A percentile compares a stretch with the other conserved stretches of the same genome.
phyloP scores from a whole-genome alignment of 768 basidiomycete genomes.

The Auricularia auricula-judae region DNA sequence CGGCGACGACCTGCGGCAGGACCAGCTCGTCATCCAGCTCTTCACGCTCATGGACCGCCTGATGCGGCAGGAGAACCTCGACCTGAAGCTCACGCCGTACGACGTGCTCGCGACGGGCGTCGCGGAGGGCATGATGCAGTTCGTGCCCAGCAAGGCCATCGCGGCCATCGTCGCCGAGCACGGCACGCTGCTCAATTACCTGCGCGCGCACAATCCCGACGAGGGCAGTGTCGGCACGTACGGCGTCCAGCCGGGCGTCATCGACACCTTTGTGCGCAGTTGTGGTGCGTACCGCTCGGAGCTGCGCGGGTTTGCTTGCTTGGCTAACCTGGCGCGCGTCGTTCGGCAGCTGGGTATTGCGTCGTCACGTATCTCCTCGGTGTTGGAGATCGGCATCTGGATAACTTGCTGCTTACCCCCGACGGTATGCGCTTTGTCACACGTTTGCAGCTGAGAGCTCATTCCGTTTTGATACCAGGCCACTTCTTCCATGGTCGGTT shows the following conservation, averaged over 20 bases:
- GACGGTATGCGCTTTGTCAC: constrained; percentile 44
- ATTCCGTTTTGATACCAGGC: background rate
- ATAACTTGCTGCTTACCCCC: constrained; percentile 85
- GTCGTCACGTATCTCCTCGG: constrained; percentile 94
- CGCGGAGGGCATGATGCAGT: constrained; percentile 91
- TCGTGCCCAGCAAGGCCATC: constrained; percentile 91
- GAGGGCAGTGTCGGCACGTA: constrained; percentile 91
- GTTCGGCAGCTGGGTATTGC: constrained; percentile 81
- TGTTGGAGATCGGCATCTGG: constrained; percentile 93
- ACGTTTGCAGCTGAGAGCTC: constrained; percentile 11
- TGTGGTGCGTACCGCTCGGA: constrained; percentile 54
- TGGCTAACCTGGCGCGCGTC: constrained; percentile 8
- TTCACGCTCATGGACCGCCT: constrained; percentile 96
- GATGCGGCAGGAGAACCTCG: constrained; percentile 87
- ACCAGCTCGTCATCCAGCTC: constrained; percentile 96
- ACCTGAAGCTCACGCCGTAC: constrained; percentile 84
- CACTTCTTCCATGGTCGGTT: background rate
- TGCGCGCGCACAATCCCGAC: constrained; percentile 80
- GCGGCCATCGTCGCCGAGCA: constrained; percentile 91
- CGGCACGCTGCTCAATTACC: constrained; percentile 76
- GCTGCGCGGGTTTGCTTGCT: background rate
- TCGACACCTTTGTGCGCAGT: constrained; percentile 93
- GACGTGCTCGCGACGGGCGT: constrained; percentile 88
- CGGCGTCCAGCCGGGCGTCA: constrained; percentile 87
- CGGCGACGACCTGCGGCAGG: constrained; percentile 96